Evolutionary conservation across 2,329 filamentous ascomycete species (phyloP).

Genomic region (Thelonectria blattea): DNA sequence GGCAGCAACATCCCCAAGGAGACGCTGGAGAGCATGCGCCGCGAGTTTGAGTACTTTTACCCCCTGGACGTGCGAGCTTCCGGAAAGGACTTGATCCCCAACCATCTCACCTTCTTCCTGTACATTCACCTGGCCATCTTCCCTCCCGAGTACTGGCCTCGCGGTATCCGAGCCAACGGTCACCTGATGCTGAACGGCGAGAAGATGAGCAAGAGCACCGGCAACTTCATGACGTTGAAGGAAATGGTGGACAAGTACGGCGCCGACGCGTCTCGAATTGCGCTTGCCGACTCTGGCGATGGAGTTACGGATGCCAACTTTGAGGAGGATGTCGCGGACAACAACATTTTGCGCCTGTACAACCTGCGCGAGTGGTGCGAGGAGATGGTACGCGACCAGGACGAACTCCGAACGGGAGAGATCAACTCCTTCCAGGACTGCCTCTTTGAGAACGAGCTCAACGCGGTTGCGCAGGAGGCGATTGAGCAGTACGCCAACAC

Average conservation of each 20-base stretch:
- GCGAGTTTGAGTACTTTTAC: constrained; percentile 97
- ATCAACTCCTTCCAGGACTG: constrained; percentile 82
- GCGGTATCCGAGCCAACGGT: constrained; percentile 84
- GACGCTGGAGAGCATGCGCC: constrained; percentile 78
- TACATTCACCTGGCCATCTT: constrained; percentile 95
- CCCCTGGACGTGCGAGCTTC: constrained; percentile 87
- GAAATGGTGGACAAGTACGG: constrained; percentile 91
- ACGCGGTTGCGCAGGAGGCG: constrained; percentile 79
- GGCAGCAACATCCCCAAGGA: constrained; percentile 75
- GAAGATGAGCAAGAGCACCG: constrained; percentile 98
- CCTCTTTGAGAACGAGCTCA: constrained; percentile 93
- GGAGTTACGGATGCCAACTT: constrained; percentile 97
- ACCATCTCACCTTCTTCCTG: constrained; percentile 94
- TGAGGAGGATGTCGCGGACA: constrained; percentile 92
- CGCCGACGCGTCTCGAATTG: constrained; percentile 89
- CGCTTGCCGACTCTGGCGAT: constrained; percentile 92
- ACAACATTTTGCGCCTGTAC: constrained; percentile 84
- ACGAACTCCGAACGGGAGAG: constrained; percentile 73
- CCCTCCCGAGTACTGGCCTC: constrained; percentile 86
- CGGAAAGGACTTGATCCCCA: constrained; percentile 91
- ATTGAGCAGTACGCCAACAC: constrained; percentile 79
- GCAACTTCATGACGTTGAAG: constrained; percentile 92
- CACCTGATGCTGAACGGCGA: constrained; percentile 94
- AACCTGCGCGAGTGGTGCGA: constrained; percentile 90
- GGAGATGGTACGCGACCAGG: constrained; percentile 75